Conservation (phyloP, 208 protist genomes). For the Novymonas esmeraldas region DNA sequence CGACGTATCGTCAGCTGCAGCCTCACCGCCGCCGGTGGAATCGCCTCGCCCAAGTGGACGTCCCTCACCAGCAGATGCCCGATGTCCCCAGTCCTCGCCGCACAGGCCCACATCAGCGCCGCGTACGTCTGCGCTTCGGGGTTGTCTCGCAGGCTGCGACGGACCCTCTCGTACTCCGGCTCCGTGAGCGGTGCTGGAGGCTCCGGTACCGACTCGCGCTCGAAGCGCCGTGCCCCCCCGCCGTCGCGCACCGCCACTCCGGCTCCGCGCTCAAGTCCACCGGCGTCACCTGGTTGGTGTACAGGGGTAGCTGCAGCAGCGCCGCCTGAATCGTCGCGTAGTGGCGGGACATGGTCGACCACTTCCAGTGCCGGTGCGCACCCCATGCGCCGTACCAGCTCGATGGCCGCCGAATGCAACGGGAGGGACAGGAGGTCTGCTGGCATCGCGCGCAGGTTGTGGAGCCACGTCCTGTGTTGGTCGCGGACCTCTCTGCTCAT, state of each 20-base stretch:
- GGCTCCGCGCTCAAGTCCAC: background rate
- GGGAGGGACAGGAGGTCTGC: background rate
- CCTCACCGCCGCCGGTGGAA: too few relatives aligned
- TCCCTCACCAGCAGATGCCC: too few relatives aligned
- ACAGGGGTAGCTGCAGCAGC: slow-evolving; percentile 12
- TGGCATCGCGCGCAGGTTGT: background rate
- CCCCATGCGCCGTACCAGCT: slow-evolving; percentile 11
- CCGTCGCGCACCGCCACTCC: slow-evolving; percentile 1
- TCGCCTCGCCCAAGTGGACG: too few relatives aligned
- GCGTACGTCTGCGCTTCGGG: too few relatives aligned
- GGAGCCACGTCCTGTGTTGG: slow-evolving; percentile 4
- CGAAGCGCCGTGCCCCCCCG: background rate
- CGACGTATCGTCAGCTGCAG: too few relatives aligned
- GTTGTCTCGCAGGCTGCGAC: too few relatives aligned
- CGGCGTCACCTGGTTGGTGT: slow-evolving; percentile 8
- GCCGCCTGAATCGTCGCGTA: slow-evolving; percentile 7
- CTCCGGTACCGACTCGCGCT: slow-evolving; percentile 5
- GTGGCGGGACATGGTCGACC: slow-evolving; percentile 6
- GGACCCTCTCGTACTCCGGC: too few relatives aligned
- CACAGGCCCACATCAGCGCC: too few relatives aligned
- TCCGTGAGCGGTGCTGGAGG: background rate
- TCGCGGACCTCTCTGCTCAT: background rate
- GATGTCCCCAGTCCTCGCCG: too few relatives aligned
- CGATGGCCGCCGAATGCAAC: background rate
- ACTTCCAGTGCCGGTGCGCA: slow-evolving; percentile 12